Conservation (phyloP, 768 basidiomycete genomes). For the Mycena pura region DNA sequence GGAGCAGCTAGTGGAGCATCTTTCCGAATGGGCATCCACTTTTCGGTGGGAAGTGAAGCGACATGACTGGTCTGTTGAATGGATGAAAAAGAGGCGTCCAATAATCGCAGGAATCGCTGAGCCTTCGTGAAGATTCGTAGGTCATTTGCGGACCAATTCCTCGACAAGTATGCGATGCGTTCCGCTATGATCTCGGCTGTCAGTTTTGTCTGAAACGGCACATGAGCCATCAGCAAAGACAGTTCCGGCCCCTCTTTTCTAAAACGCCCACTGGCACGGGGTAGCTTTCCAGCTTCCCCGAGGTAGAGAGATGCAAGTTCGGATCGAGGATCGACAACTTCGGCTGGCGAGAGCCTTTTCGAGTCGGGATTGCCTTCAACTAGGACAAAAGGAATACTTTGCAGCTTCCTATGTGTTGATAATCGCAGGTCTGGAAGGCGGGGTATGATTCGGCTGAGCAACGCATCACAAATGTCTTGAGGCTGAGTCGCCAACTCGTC, state of each 20-base stretch:
- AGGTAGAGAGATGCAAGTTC: slow-evolving; percentile 22
- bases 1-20: slow-evolving; percentile 2
- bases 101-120: slow-evolving; percentile 6
- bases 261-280: no score
- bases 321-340: slow-evolving; percentile 28
- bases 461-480: slow-evolving; percentile 10
- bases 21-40: slow-evolving; percentile 17
- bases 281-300: no score
- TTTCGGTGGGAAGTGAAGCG: background rate
- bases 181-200: slow-evolving; percentile 15
- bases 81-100: slow-evolving; percentile 12
- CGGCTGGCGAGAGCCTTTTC: slow-evolving; percentile 3
- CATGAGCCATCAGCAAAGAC: background rate
- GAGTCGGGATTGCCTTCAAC: slow-evolving; percentile 5
- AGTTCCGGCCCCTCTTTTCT: slow-evolving; percentile 18
- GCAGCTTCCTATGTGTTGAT: slow-evolving; percentile 11
- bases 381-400: slow-evolving; percentile 14
- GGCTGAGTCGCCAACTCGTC: slow-evolving; percentile 20
- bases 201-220: slow-evolving; percentile 2
- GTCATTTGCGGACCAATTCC: background rate
- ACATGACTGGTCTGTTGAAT: background rate
- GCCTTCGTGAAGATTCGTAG: slow-evolving; percentile 14
- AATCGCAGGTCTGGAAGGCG: slow-evolving; percentile 17
- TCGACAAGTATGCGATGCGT: slow-evolving; percentile 14
- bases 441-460: slow-evolving; percentile 22